Conservation (phyloP, 768 basidiomycete genomes). For the Xerocomellus amylosporus region DNA sequence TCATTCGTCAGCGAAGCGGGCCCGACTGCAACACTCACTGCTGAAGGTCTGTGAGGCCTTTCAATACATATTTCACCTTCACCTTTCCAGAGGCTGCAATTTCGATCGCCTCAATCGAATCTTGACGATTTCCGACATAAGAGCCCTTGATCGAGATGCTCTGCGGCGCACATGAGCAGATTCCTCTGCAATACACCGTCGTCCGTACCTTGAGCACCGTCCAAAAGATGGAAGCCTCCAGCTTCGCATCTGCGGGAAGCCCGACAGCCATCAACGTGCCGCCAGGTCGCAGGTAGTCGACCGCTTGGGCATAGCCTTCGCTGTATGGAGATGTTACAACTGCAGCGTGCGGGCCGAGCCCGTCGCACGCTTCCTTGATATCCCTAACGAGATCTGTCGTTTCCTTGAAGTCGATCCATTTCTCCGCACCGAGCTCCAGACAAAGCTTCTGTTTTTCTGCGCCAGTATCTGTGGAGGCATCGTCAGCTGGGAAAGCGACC, state of each 20-base stretch:
- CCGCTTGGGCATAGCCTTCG: constrained; percentile 49
- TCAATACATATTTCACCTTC: constrained; percentile 51
- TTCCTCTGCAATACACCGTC: not conserved
- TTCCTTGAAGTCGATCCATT: constrained; percentile 76
- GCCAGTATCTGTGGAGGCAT: constrained; percentile 54
- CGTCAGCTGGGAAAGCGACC: not conserved
- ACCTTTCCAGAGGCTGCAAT: constrained; percentile 73
- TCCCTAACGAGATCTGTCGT: constrained; percentile 63
- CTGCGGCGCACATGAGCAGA: constrained; percentile 6
- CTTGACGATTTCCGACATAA: constrained; percentile 73
- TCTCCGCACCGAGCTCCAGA: constrained; percentile 63
- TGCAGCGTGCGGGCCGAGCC: constrained; percentile 69
- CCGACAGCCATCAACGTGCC: constrained; percentile 80
- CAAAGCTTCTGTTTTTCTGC: constrained; percentile 66
- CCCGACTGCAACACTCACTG: constrained; percentile 38
- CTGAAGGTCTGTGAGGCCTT: constrained; percentile 49
- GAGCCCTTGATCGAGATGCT: constrained; percentile 34
- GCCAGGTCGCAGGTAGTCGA: constrained; percentile 72
- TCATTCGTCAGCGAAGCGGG: not conserved
- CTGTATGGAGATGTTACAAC: constrained; percentile 55
- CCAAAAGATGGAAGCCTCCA: constrained; percentile 67
- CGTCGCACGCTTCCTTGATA: constrained; percentile 60
- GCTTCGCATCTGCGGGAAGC: constrained; percentile 56
- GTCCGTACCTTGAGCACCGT: constrained; percentile 56
- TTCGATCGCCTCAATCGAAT: constrained; percentile 75